Base-by-base conservation (phyloP, 2,329 filamentous ascomycete genomes). In the Fusarium lyarnte region DNA sequence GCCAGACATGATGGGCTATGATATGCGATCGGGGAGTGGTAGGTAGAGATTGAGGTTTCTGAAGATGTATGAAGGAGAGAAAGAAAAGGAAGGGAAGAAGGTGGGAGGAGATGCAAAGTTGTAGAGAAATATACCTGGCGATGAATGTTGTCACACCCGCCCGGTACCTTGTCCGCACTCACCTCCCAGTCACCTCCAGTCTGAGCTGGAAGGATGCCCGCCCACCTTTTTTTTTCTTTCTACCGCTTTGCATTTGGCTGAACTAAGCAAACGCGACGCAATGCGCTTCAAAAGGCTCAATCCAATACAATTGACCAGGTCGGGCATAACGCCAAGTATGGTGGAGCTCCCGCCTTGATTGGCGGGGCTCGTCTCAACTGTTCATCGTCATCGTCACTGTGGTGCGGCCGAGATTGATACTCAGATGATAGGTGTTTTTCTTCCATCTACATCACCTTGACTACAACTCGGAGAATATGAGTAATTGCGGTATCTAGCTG, bases 1-100 rank as follows among this genome's bases (percentile, higher is more conserved):
- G 82, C 88, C 87, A 87, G 88, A 90, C 88, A 90, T 90, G 83
- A 83, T 88, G 84, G 81, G 70, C 73, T 67, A 67, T 55, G 66
- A 72, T 73, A 58, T 58, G 63, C 61, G 68, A 62, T 58, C 49
- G 62, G 58, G 51, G 54, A 62, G 67, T 73, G 63, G 41, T 66
- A 57, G 46, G 58, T 60, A 57, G 41, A 53, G 46, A 57, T 47
- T 35, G 68, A 69, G 27, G 68, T 49, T 53, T 39, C 72, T 63
- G 72, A 72, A 49, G 58, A 66, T 65, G 63, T 72, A 58, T 70
- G 73, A 46, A 64, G 45, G 46, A 63, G 66, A 66, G 72, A 51
- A 66, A 72, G 58, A 72, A 60, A 54, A 66, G 66, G 66, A 69
- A 63, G 63, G 54, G 63, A 64, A 69, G 51, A 70, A 64, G 60